Evolutionary conservation across 2,329 filamentous ascomycete species (phyloP).

Genomic region (Metarhizium sp.): DNA sequence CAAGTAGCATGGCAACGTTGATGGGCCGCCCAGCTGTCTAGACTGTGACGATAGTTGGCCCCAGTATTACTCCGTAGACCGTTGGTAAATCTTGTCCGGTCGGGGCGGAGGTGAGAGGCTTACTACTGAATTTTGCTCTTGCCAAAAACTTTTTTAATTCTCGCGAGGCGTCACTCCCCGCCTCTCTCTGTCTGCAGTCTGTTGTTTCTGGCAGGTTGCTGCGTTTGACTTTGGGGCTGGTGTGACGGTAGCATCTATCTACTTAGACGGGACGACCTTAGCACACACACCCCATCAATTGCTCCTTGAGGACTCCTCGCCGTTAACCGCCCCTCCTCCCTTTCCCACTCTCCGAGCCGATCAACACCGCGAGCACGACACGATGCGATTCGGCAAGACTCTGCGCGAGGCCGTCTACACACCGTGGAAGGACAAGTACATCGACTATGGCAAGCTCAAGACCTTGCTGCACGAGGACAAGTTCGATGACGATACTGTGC

Average conservation of each 20-base stretch:
- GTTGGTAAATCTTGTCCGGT: too few relatives aligned
- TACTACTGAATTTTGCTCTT: too few relatives aligned
- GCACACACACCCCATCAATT: background rate
- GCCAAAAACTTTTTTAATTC: background rate
- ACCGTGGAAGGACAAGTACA: conserved; percentile 89
- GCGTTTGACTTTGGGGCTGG: background rate
- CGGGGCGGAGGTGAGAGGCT: too few relatives aligned
- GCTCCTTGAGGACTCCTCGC: background rate
- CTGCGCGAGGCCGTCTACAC: conserved; percentile 69
- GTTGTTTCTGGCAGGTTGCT: background rate
- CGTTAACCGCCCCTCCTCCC: background rate
- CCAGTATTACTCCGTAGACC: too few relatives aligned
- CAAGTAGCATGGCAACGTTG: too few relatives aligned
- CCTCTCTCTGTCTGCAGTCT: background rate
- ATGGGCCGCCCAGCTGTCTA: too few relatives aligned
- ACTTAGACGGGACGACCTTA: background rate
- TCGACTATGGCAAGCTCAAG: conserved; percentile 94
- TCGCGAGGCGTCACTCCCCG: background rate
- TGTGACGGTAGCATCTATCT: background rate
- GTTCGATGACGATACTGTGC: conserved; percentile 47
- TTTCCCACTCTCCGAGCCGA: background rate
- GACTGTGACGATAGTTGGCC: too few relatives aligned
- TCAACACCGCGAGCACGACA: background rate
- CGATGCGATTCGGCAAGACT: conserved; percentile 90
- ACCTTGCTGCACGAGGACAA: conserved; percentile 71